Conservation (phyloP, 2,329 filamentous ascomycete species). For the Biscogniauxia mediterranea region DNA sequence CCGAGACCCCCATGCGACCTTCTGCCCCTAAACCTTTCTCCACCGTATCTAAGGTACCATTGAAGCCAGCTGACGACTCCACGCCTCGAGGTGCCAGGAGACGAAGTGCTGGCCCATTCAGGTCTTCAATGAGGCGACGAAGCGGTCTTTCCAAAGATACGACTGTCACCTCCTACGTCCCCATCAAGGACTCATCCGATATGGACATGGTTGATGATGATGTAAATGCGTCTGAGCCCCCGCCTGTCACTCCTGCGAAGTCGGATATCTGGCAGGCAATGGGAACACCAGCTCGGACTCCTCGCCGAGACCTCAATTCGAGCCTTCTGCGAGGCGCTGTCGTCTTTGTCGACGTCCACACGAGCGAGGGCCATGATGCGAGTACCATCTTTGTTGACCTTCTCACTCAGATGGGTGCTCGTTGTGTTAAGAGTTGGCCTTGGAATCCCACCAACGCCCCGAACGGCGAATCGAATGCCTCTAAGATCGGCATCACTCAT, state of each 20-base stretch:
- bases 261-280: constrained; percentile 52
- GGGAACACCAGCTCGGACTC: constrained; percentile 56
- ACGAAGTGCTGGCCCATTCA: constrained; percentile 51
- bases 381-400: constrained; percentile 80
- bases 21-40: constrained; percentile 57
- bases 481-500: constrained; percentile 76
- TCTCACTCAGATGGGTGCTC: constrained; percentile 77
- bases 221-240: constrained; percentile 20
- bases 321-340: constrained; percentile 66
- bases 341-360: constrained; percentile 82
- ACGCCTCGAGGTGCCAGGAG: constrained; percentile 48
- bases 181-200: constrained; percentile 41
- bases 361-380: constrained; percentile 76
- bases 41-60: constrained; percentile 74
- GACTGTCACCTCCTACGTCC: constrained; percentile 55
- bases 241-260: constrained; percentile 46
- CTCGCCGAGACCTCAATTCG: constrained; percentile 52
- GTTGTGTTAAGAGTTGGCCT: constrained; percentile 72
- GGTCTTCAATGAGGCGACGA: constrained; percentile 44
- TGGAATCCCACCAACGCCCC: constrained; percentile 58
- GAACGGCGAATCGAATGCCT: constrained; percentile 36
- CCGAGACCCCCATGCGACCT: constrained; percentile 55
- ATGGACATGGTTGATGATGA: constrained; percentile 28
- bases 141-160: constrained; percentile 45
- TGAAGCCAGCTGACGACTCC: constrained; percentile 65